These are phyloP conservation scores for Cornus kousa DNA, from an alignment of 148 eudicot genomes.

Conservation along the genomic window DNA sequence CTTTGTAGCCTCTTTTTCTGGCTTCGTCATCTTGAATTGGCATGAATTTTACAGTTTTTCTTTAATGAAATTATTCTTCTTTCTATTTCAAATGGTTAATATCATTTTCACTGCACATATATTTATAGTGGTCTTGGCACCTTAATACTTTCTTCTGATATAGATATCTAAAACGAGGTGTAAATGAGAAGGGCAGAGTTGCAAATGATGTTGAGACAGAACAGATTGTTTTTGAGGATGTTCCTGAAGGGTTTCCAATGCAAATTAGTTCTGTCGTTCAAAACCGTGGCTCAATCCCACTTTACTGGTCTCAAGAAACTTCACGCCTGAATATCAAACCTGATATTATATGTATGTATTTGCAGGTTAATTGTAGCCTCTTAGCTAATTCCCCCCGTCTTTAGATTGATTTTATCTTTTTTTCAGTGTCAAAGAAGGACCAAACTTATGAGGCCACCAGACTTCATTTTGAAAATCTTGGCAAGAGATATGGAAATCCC, in stretches of 20 bases:
- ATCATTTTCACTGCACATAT: neutral
- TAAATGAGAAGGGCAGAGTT: conserved; percentile 86
- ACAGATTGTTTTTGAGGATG: conserved; percentile 84
- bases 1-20: neutral
- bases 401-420: conserved; percentile 16
- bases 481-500: conserved; percentile 86
- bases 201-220: conserved; percentile 98
- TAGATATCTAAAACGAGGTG: conserved; percentile 91
- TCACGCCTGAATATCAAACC: conserved; percentile 91
- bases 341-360: conserved; percentile 73
- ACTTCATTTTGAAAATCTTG: conserved; percentile 92
- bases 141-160: conserved; percentile 5
- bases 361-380: neutral
- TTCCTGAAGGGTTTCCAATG: conserved; percentile 60
- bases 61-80: neutral
- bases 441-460: conserved; percentile 83
- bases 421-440: conserved; percentile 78
- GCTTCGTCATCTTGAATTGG: neutral
- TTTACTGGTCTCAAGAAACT: conserved; percentile 97
- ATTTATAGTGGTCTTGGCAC: neutral
- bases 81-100: neutral
- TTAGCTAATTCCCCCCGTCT: neutral
- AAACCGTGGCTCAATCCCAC: conserved; percentile 95
- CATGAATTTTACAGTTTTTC: neutral
- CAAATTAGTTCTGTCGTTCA: conserved; percentile 89